phyloP scores from a whole-genome alignment of 352 stramenopile genomes.

The Phytopythium cucurbitacearum region DNA sequence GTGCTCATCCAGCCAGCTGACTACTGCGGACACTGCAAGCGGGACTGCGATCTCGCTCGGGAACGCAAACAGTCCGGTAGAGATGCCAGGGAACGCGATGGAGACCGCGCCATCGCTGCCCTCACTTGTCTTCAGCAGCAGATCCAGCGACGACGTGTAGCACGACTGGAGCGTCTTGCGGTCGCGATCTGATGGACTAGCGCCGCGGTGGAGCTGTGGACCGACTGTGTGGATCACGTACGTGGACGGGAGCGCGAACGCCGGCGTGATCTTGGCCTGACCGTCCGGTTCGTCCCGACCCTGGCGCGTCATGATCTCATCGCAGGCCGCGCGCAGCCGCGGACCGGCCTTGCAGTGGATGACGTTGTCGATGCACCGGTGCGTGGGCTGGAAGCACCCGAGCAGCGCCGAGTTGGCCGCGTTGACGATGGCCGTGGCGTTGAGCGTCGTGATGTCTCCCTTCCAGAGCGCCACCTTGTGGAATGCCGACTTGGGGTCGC shows the following conservation, averaged over 20 bases:
- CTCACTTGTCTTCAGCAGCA: slow-evolving; percentile 23
- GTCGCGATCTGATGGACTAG: slow-evolving; percentile 16
- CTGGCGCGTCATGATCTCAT: slow-evolving; percentile 38
- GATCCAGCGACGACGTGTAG: slow-evolving; percentile 48
- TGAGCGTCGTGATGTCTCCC: slow-evolving; percentile 60
- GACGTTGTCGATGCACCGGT: slow-evolving; percentile 74
- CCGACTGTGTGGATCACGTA: slow-evolving; percentile 67
- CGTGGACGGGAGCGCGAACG: slow-evolving; percentile 37
- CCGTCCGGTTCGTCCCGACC: slow-evolving; percentile 35
- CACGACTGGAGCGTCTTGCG: slow-evolving; percentile 30
- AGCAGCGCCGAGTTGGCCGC: slow-evolving; percentile 58
- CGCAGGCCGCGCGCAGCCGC: slow-evolving; percentile 47
- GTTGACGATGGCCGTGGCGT: slow-evolving; percentile 61
- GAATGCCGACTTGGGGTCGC: slow-evolving; percentile 6
- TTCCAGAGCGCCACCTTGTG: slow-evolving; percentile 54
- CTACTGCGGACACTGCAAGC: slow-evolving; percentile 41
- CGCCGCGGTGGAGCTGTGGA: slow-evolving; percentile 37
- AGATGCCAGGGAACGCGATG: slow-evolving; percentile 65
- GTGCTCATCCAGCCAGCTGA: slow-evolving; percentile 42
- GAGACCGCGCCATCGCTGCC: slow-evolving; percentile 13
- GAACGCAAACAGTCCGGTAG: slow-evolving; percentile 65
- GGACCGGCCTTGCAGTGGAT: slow-evolving; percentile 62
- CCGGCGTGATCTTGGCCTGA: slow-evolving; percentile 50
- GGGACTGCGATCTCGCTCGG: slow-evolving; percentile 43
- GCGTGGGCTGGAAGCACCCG: slow-evolving; percentile 65